Evolutionary conservation across 176 grass and related monocot species (phyloP).

Genomic region (Cymbopogon citratus): DNA sequence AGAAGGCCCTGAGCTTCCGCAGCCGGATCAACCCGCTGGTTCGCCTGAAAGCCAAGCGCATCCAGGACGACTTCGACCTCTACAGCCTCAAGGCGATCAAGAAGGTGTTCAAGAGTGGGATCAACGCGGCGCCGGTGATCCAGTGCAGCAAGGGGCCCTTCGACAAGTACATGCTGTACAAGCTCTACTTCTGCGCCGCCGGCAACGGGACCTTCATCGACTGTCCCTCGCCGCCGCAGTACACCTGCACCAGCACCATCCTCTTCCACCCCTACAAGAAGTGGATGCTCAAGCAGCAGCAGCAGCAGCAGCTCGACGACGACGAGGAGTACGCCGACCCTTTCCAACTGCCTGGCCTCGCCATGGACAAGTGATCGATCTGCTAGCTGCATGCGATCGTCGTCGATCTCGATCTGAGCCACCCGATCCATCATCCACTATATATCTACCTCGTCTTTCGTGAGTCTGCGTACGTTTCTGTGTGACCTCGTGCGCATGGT

Average conservation of each 20-base stretch:
- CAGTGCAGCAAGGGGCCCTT: slow-evolving; percentile 35
- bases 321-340: neutral
- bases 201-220: slow-evolving; percentile 12
- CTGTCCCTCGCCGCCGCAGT: slow-evolving; percentile 3
- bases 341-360: neutral
- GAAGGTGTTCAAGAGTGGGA: neutral
- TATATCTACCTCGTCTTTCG: neutral
- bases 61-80: neutral
- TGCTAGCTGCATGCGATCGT: neutral
- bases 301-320: too few species aligned
- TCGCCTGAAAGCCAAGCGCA: neutral
- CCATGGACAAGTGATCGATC: slow-evolving; percentile 1
- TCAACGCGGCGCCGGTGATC: slow-evolving; percentile 8
- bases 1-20: slow-evolving; percentile 26
- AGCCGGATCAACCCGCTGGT: slow-evolving; percentile 16
- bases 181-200: slow-evolving; percentile 26
- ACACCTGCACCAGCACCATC: slow-evolving; percentile 15
- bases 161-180: slow-evolving; percentile 23
- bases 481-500: neutral
- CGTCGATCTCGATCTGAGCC: too few species aligned
- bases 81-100: slow-evolving; percentile 32
- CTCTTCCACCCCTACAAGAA: slow-evolving; percentile 38
- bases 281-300: slow-evolving; percentile 38
- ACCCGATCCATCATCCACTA: too few species aligned
- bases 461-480: too few species aligned